Evolutionary conservation across 1,284 basidiomycete species (phyloP).

Genomic region (Singerocomus inundabilis): DNA sequence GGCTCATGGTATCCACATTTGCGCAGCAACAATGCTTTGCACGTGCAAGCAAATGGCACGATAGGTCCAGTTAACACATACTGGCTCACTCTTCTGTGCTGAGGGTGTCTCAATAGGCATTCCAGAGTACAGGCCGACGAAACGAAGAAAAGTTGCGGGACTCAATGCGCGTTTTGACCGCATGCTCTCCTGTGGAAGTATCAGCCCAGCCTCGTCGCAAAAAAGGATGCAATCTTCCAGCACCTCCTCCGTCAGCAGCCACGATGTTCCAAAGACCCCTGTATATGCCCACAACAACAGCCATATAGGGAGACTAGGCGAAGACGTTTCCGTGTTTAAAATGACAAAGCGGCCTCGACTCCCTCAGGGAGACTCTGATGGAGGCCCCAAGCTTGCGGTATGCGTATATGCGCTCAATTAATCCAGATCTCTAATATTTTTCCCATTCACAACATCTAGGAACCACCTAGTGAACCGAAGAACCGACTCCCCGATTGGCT

Average conservation of each 20-base stretch:
- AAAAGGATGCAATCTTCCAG: slow-evolving; percentile 39
- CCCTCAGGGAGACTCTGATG: slow-evolving; percentile 10
- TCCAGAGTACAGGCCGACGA: slow-evolving; percentile 26
- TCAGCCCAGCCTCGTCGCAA: slow-evolving; percentile 17
- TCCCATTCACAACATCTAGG: slow-evolving; percentile 19
- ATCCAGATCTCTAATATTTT: slow-evolving; percentile 13
- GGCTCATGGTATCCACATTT: background rate
- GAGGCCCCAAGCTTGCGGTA: slow-evolving; percentile 23
- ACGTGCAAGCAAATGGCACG: slow-evolving; percentile 1
- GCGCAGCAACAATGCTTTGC: slow-evolving; percentile 2
- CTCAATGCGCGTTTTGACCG: slow-evolving; percentile 61
- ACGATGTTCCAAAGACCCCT: slow-evolving; percentile 43
- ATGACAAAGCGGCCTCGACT: slow-evolving; percentile 27
- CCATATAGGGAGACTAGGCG: slow-evolving; percentile 36
- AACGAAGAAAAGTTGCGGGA: slow-evolving; percentile 48
- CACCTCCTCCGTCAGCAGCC: slow-evolving; percentile 47
- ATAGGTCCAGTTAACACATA: slow-evolving; percentile 18
- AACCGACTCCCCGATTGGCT: slow-evolving; percentile 47
- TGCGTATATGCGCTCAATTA: slow-evolving; percentile 34
- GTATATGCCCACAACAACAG: slow-evolving; percentile 40
- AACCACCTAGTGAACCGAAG: slow-evolving; percentile 13
- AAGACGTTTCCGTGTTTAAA: slow-evolving; percentile 46
- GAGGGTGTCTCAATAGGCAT: slow-evolving; percentile 9
- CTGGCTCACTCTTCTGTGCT: slow-evolving; percentile 1
- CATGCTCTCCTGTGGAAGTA: too few relatives aligned